Conservation (phyloP, 2,329 filamentous ascomycete genomes). For the Claviceps fusiformis region DNA sequence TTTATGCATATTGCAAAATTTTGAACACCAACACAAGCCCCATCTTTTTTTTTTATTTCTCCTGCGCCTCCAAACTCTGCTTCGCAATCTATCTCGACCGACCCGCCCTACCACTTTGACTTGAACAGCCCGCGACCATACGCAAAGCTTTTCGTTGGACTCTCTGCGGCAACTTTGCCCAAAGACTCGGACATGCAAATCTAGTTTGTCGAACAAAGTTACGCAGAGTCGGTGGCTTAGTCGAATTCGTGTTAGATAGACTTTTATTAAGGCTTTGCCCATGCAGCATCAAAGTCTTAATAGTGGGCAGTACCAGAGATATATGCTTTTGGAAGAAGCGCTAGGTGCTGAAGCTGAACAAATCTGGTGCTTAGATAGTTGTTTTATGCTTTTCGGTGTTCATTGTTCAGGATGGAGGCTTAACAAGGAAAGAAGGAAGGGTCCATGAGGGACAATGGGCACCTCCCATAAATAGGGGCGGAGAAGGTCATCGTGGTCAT, state of each 20-base stretch:
- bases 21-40: neutral
- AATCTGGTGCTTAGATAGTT: neutral
- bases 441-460: neutral
- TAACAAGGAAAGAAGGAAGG: neutral
- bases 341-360: neutral
- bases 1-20: too few species aligned
- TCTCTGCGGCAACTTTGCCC: neutral
- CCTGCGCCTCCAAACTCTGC: neutral
- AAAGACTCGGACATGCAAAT: neutral
- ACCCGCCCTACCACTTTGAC: neutral
- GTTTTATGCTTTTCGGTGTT: neutral
- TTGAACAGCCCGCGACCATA: neutral
- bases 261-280: neutral
- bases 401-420: neutral
- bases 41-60: neutral
- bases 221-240: neutral
- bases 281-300: neutral
- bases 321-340: neutral
- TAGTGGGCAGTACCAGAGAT: neutral
- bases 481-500: too few species aligned
- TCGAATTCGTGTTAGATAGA: too few species aligned
- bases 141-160: neutral
- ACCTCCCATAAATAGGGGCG: neutral
- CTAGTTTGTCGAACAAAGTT: neutral
- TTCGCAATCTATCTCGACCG: neutral